phyloP scores from a whole-genome alignment of 2,329 filamentous ascomycete genomes.

The Helicocarpus griseus region DNA sequence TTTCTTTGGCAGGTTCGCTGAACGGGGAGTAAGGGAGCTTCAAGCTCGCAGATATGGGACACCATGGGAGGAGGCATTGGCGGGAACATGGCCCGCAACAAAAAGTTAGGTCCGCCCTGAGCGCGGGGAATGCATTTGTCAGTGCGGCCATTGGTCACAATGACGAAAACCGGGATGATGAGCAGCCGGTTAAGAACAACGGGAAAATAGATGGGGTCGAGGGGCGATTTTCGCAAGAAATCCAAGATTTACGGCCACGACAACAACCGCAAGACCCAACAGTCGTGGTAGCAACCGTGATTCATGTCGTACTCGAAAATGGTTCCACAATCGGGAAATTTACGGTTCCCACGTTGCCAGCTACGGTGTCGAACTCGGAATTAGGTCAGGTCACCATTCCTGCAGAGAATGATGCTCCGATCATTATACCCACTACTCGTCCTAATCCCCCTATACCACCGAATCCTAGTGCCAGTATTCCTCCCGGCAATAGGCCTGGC shows the following conservation, averaged over 20 bases:
- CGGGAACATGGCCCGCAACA: background rate
- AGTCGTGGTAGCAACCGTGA: slow-evolving; percentile 13
- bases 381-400: slow-evolving; percentile 17
- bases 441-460: background rate
- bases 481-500: background rate
- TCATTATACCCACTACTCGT: slow-evolving; percentile 6
- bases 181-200: background rate
- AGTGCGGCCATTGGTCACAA: background rate
- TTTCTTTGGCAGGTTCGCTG: background rate
- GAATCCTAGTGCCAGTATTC: background rate
- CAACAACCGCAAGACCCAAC: slow-evolving; percentile 8
- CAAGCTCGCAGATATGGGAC: slow-evolving; percentile 6
- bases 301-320: slow-evolving; percentile 16
- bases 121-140: background rate
- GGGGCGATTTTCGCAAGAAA: background rate
- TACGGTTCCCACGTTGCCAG: slow-evolving; percentile 17
- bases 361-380: slow-evolving; percentile 16
- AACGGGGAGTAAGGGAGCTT: background rate
- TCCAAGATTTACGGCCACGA: slow-evolving; percentile 5
- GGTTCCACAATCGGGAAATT: slow-evolving; percentile 15
- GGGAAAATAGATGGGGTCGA: background rate
- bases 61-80: slow-evolving; percentile 5
- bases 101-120: background rate
- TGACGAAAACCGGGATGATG: background rate
- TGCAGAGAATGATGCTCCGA: slow-evolving; percentile 10